phyloP scores from a whole-genome alignment of 2,329 filamentous ascomycete species.

The Aspergillus sp. region DNA sequence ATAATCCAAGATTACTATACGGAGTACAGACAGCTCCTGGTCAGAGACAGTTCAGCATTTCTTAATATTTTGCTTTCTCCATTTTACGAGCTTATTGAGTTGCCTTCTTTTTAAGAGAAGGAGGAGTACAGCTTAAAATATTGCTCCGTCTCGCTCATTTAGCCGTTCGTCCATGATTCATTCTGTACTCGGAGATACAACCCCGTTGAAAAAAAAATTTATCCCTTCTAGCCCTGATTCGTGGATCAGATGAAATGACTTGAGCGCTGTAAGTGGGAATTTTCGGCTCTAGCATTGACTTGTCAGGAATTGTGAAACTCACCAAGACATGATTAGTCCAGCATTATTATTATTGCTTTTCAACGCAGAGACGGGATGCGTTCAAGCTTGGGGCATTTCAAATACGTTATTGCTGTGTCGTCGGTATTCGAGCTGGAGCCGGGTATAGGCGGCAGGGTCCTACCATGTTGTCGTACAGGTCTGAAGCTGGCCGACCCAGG shows the following conservation, averaged over 20 bases:
- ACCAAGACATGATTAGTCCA: background rate
- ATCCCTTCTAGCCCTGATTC: background rate
- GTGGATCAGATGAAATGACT: background rate
- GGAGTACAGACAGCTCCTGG: no score
- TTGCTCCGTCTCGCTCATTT: background rate
- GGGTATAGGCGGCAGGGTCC: conserved; percentile 17
- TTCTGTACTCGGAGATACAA: background rate
- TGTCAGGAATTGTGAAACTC: background rate
- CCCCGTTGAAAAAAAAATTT: background rate
- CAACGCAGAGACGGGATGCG: conserved; percentile 21
- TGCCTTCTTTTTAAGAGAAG: background rate
- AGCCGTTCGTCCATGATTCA: background rate
- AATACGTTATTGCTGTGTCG: conserved; percentile 15
- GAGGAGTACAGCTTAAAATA: background rate
- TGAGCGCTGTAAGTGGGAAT: background rate
- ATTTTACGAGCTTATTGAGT: background rate
- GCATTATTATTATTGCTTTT: background rate
- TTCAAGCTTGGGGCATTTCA: conserved; percentile 16
- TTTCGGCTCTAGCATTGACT: background rate
- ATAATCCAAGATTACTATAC: conserved; percentile 5
- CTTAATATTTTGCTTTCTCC: conserved; percentile 2
- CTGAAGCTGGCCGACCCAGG: conserved; percentile 23
- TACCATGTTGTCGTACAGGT: conserved; percentile 32
- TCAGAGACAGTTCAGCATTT: background rate
- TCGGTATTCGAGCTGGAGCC: conserved; percentile 21